Evolutionary conservation across 1,284 basidiomycete genomes (phyloP).

Genomic region (Vanrija sp.): DNA sequence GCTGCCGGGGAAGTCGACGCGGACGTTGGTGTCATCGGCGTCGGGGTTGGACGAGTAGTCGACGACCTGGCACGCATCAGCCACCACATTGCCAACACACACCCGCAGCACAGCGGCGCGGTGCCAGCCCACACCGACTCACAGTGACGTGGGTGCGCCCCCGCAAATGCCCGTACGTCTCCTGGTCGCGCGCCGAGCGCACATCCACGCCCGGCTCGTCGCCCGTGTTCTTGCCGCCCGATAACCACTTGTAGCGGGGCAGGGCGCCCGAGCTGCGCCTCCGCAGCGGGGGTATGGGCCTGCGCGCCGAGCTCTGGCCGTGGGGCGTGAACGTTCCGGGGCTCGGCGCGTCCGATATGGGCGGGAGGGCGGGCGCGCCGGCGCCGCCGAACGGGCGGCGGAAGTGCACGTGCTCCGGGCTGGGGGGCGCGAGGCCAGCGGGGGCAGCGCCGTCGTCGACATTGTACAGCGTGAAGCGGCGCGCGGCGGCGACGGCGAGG

Average conservation of each 20-base stretch:
- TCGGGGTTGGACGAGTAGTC: conserved; percentile 43
- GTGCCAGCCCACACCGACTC: conserved; percentile 1
- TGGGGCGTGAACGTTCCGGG: neutral
- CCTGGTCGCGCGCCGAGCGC: conserved; percentile 37
- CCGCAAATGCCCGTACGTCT: conserved; percentile 38
- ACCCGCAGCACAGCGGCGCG: too few species aligned
- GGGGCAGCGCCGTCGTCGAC: neutral
- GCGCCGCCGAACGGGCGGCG: neutral
- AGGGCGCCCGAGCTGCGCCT: conserved; percentile 1
- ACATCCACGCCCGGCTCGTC: conserved; percentile 50
- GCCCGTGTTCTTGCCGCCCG: conserved; percentile 36
- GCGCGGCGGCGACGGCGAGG: conserved; percentile 21
- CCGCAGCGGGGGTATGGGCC: neutral
- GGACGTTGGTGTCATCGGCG: conserved; percentile 35
- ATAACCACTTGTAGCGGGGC: conserved; percentile 32
- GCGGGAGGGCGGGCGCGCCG: neutral
- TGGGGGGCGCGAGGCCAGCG: neutral
- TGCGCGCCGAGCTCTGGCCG: neutral
- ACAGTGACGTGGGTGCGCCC: conserved; percentile 33
- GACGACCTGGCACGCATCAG: conserved; percentile 31
- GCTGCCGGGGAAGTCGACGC: conserved; percentile 41
- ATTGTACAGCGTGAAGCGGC: conserved; percentile 13
- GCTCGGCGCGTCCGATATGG: neutral
- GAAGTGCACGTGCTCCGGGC: conserved; percentile 3
- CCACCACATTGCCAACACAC: neutral